Evolutionary conservation across 2,329 filamentous ascomycete species (phyloP), one percentile per base, ranked within the genome.

Genomic region (Xylaria sp.): DNA sequence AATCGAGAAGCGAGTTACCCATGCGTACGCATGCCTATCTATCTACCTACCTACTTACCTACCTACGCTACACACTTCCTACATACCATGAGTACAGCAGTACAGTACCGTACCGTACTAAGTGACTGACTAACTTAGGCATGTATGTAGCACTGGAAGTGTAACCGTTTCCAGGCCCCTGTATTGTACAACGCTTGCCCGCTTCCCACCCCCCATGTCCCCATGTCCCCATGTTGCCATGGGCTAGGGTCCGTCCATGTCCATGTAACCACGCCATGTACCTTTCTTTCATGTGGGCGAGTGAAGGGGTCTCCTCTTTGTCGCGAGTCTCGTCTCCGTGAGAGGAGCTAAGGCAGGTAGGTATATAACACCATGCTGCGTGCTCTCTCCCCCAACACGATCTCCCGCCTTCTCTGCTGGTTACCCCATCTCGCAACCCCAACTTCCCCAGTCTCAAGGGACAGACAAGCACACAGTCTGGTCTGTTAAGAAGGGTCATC

Each of bases 311-410:
- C 63, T 64, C 48, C 24, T 42, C 61, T 64, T 72, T 68, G 69
- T 71, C 58, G 68, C 45, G 12, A 59, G 58, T 60, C 60, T 60
- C 54, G 67, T 66, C 63, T 68, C 61, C 67, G 59, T 57, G 58
- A 48, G 45, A 54, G 53, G 45, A 58, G 51, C 68, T 65, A 61
- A n/a, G 42, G 17, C n/a, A 17, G 17, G 34, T 7, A 47, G 39
- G 59, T 75, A 75, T 76, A 75, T 75, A 76, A 75, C 69, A 75
- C 67, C 61, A 58, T 64, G 64, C 72, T 61, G 69, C 67, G 69
- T 66, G 48, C 63, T 72, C 67, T 65, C 68, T 39, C 51, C 47
- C 51, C 58, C 42, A 34, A 34, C 24, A 64, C 50, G 59, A 66
- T 64, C 53, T 61, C 60, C 64, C 64, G 61, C 60, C 60, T 69